Percentiles rank a stretch among this genome's conserved stretches.
Conservation (phyloP, 1,139 yeast species). For the Zygoascus sp. region DNA sequence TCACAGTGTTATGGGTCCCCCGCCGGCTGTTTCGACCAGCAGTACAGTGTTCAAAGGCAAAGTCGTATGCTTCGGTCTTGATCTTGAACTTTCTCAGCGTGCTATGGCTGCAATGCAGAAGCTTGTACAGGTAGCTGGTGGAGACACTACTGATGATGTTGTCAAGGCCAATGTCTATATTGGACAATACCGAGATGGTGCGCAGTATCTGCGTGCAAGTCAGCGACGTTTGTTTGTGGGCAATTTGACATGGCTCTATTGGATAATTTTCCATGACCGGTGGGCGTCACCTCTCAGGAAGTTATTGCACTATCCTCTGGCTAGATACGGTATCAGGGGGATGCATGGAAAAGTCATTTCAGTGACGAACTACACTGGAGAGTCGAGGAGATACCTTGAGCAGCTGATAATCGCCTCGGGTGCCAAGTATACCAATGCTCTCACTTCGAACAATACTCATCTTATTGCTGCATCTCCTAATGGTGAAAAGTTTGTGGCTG, state of each 20-base stretch:
- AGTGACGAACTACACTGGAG: conserved; percentile 80
- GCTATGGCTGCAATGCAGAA: conserved; percentile 31
- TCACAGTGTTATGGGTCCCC: neutral
- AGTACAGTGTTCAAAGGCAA: conserved; percentile 30
- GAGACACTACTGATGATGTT: conserved; percentile 36
- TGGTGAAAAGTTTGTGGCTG: conserved; percentile 77
- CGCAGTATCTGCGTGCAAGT: conserved; percentile 43
- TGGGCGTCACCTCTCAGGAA: conserved; percentile 57
- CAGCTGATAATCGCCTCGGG: conserved; percentile 66
- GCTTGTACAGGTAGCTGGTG: conserved; percentile 40
- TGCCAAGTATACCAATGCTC: conserved; percentile 67
- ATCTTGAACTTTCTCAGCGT: conserved; percentile 35
- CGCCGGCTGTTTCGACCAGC: conserved; percentile 3
- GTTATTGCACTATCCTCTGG: conserved; percentile 71
- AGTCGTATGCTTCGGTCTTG: conserved; percentile 32
- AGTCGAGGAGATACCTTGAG: conserved; percentile 67
- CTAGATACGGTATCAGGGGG: conserved; percentile 47
- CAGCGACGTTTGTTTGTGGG: conserved; percentile 46
- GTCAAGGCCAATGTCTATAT: conserved; percentile 53
- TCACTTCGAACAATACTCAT: conserved; percentile 63
- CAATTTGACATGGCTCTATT: conserved; percentile 69
- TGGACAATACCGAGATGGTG: conserved; percentile 61
- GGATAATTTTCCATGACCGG: conserved; percentile 50
- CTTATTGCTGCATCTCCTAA: conserved; percentile 61
- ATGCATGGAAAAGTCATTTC: conserved; percentile 54